Base-by-base conservation (phyloP, 1,284 basidiomycete species). In the Retiboletus flavoniger region DNA sequence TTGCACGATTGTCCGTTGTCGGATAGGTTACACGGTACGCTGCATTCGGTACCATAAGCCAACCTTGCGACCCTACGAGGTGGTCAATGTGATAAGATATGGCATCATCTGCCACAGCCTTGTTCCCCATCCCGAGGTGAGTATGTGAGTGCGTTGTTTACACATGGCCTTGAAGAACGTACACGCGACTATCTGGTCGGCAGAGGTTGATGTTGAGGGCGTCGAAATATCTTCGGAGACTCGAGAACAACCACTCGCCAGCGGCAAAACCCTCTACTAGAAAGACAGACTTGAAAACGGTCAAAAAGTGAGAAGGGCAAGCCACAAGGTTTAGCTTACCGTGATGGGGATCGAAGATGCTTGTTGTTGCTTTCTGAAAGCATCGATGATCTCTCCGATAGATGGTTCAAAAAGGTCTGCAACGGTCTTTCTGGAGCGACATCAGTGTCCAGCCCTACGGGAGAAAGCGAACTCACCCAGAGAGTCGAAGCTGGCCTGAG, bases 41-140 rank as follows among this genome's bases (percentile, higher is more conserved):
- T 57, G 45, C 68, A 70, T 7, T 67, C 60, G 0, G 68, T 66
- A 2, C 81, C 80, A 49, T 81, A 81, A 0, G 76, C 73, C 31
- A 69, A 60, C 59, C 69, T 77, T 1, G 81, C 69, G 14, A 81
- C 71, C 13, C 81, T 68, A 83, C 80, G 17, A 72, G 73, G 51
- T 76, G 78, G 56, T 83, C 77, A 29, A 82, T 55, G 51, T 76
- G 78, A 58, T 75, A 83, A 0, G 78, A 81, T 19, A 83, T 69
- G 0, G 78, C 80, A 3, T 82, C 81, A 42, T 83, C 78, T 0
- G 81, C 75, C 1, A 83, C 82, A 2, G 79, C 81, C 55, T 83
- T 83, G 57, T 79, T 82, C 34, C 81, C 82, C 44, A 34, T 32
- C 24, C 10, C 3, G 24, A 39, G 21, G 29, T 62, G 14, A 71